Evolutionary conservation across 108 stramenopile species (phyloP).

Genomic region (Pinguiococcus pyrenoidosus): DNA sequence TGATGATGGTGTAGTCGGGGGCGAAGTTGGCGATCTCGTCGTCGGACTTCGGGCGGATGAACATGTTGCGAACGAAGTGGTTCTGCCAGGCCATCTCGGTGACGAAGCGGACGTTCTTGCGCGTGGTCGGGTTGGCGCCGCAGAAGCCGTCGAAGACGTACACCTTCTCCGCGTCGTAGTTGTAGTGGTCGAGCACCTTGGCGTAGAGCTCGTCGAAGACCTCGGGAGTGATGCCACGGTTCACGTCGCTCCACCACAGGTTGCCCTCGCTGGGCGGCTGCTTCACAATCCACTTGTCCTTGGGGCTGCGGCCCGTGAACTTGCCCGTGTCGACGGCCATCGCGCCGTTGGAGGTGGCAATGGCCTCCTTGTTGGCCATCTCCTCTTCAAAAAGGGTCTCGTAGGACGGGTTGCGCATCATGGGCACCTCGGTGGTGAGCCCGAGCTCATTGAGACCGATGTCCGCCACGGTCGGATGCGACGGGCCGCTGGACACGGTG

Average conservation of each 20-base stretch:
- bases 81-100: constrained; percentile 98
- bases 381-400: no score
- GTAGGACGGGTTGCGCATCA: no score
- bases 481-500: no score
- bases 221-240: constrained; percentile 70
- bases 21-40: constrained; percentile 56
- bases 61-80: constrained; percentile 90
- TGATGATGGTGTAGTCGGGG: constrained; percentile 90
- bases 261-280: constrained; percentile 46
- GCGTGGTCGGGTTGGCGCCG: constrained; percentile 69
- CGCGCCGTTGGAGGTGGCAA: constrained; percentile 71
- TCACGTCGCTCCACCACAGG: constrained; percentile 85
- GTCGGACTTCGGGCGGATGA: constrained; percentile 68
- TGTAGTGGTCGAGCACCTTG: constrained; percentile 75
- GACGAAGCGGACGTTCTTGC: constrained; percentile 81
- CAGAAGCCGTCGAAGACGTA: constrained; percentile 87
- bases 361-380: no score
- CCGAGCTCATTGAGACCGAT: no score
- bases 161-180: constrained; percentile 53
- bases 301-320: constrained; percentile 90
- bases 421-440: no score
- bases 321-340: constrained; percentile 89
- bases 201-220: constrained; percentile 85
- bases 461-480: no score
- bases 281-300: constrained; percentile 73